phyloP scores from a whole-genome alignment of 2,329 filamentous ascomycete species.

The Pyrenochaeta sp. region DNA sequence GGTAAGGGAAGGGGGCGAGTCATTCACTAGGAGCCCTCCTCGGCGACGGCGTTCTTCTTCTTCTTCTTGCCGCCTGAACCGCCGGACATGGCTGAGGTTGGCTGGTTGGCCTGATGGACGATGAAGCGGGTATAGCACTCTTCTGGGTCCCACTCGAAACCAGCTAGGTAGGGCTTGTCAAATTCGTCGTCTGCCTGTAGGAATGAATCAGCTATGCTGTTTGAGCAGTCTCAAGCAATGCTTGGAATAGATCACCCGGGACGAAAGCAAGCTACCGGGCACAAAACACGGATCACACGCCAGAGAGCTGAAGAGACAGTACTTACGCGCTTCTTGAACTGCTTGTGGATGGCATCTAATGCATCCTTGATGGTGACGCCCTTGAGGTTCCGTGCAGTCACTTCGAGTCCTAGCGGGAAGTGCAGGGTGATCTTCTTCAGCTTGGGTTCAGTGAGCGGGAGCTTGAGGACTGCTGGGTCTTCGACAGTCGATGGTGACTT shows the following conservation, averaged over 20 bases:
- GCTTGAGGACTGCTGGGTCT: constrained; percentile 83
- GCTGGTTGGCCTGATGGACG: constrained; percentile 80
- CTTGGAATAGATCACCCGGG: no score
- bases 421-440: constrained; percentile 95
- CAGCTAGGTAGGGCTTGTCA: constrained; percentile 83
- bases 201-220: constrained; percentile 22
- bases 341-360: constrained; percentile 92
- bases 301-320: constrained; percentile 1
- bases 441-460: constrained; percentile 78
- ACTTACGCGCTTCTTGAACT: constrained; percentile 93
- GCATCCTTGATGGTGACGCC: constrained; percentile 98
- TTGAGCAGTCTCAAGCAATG: not conserved
- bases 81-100: constrained; percentile 48
- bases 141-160: constrained; percentile 96
- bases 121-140: constrained; percentile 88
- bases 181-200: constrained; percentile 83
- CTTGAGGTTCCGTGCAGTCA: constrained; percentile 88
- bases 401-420: constrained; percentile 86
- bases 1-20: constrained; percentile 47
- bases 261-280: no score
- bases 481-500: constrained; percentile 79
- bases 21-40: constrained; percentile 42
- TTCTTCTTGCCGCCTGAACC: constrained; percentile 51
- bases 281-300: not conserved
- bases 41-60: constrained; percentile 48